Evolutionary conservation across 768 basidiomycete genomes (phyloP).

Genomic region (Lentinula guzmanii): DNA sequence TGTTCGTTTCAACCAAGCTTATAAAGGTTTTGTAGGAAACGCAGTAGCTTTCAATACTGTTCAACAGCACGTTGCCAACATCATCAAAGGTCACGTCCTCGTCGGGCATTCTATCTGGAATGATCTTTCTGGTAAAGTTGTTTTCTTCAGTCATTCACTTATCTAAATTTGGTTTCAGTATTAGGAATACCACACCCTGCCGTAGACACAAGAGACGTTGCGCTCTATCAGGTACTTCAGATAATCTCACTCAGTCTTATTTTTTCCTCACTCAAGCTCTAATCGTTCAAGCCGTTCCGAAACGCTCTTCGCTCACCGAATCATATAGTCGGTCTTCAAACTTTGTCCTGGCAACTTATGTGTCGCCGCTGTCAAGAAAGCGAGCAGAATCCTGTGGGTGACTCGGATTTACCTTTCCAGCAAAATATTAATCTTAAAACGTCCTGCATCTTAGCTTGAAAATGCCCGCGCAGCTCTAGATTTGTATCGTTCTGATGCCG

Average conservation of each 20-base stretch:
- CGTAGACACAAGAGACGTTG: slow-evolving; percentile 74
- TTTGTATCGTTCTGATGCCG: slow-evolving; percentile 48
- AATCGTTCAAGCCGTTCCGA: slow-evolving; percentile 54
- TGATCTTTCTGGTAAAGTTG: slow-evolving; percentile 62
- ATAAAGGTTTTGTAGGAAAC: slow-evolving; percentile 28
- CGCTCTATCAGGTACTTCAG: slow-evolving; percentile 52
- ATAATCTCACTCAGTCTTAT: too few species aligned
- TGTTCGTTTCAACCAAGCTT: background rate
- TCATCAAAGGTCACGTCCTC: slow-evolving; percentile 65
- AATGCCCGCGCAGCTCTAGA: slow-evolving; percentile 63
- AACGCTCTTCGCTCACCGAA: slow-evolving; percentile 61
- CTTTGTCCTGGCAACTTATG: slow-evolving; percentile 81
- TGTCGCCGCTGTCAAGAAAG: slow-evolving; percentile 70
- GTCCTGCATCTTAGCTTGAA: slow-evolving; percentile 46
- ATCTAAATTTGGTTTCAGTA: slow-evolving; percentile 33
- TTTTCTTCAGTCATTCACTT: background rate
- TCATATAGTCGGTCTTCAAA: slow-evolving; percentile 68
- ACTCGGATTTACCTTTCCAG: background rate
- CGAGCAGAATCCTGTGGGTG: slow-evolving; percentile 64
- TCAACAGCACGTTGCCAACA: slow-evolving; percentile 58
- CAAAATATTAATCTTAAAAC: slow-evolving; percentile 4
- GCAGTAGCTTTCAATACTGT: slow-evolving; percentile 54
- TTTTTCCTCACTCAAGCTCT: slow-evolving; percentile 2
- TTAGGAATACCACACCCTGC: slow-evolving; percentile 79
- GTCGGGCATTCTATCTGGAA: slow-evolving; percentile 79